Conservation (phyloP, 495 filamentous ascomycete species). For the Tuber brumale region DNA sequence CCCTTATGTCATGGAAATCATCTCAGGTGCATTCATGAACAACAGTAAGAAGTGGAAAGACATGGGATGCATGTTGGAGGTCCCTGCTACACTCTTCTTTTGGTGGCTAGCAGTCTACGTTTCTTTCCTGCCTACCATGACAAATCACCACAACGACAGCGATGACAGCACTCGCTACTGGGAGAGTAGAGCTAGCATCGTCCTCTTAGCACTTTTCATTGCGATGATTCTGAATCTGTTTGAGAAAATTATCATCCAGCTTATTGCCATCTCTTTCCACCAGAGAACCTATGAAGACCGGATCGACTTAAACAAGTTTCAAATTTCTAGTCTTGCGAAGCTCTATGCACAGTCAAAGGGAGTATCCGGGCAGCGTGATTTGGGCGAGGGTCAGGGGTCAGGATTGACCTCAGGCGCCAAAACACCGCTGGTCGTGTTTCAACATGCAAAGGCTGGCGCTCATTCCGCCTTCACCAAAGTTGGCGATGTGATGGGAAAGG, state of each 20-base stretch:
- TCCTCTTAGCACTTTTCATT: conserved; percentile 77
- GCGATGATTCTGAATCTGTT: conserved; percentile 71
- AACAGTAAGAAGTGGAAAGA: conserved; percentile 86
- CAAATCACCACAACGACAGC: conserved; percentile 64
- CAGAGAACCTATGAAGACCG: conserved; percentile 82
- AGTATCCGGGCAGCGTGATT: conserved; percentile 21
- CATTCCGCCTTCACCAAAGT: conserved; percentile 68
- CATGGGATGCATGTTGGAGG: conserved; percentile 76
- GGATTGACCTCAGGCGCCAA: conserved; percentile 50
- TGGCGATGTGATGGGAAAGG: conserved; percentile 78
- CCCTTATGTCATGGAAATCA: conserved; percentile 57
- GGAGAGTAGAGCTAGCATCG: conserved; percentile 76
- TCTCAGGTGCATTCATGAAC: conserved; percentile 75
- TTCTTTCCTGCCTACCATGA: conserved; percentile 64
- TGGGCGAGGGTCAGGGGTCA: conserved; percentile 16
- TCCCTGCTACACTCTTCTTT: conserved; percentile 80
- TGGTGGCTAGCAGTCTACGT: conserved; percentile 82
- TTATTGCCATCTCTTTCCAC: conserved; percentile 92
- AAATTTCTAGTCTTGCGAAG: conserved; percentile 71
- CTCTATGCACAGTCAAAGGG: conserved; percentile 73
- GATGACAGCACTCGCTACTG: conserved; percentile 53
- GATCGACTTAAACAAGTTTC: conserved; percentile 88
- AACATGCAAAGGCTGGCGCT: conserved; percentile 61
- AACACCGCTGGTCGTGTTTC: conserved; percentile 65
- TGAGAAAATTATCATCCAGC: conserved; percentile 90